Conservation (phyloP, 768 basidiomycete genomes). For the Rhodotorula babjevae region DNA sequence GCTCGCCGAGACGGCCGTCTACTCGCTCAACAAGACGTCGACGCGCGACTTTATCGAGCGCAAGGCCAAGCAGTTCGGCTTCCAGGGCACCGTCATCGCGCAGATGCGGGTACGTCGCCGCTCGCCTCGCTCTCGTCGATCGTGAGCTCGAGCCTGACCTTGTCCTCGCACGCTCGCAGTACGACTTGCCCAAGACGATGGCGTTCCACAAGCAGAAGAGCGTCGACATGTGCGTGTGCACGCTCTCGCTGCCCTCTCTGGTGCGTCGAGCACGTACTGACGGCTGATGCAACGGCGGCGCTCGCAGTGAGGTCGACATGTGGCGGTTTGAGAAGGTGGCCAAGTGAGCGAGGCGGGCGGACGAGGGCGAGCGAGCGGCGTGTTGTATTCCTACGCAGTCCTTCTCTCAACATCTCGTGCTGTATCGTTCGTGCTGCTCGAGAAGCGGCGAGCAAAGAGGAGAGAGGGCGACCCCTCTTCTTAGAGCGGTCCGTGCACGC, state of each 20-base stretch:
- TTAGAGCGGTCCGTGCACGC: too few species aligned
- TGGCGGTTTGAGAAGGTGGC: constrained; percentile 28
- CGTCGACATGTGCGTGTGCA: constrained; percentile 39
- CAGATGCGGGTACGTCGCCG: constrained; percentile 33
- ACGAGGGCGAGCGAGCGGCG: too few species aligned
- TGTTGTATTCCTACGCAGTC: constrained; percentile 6
- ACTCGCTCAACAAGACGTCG: constrained; percentile 41
- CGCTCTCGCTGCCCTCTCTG: neutral
- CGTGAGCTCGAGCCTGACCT: neutral
- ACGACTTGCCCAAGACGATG: constrained; percentile 43
- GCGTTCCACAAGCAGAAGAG: constrained; percentile 43
- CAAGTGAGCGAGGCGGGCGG: neutral
- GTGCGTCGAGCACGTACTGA: too few species aligned
- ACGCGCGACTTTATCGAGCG: constrained; percentile 37
- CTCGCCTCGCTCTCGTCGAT: too few species aligned
- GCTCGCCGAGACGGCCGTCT: constrained; percentile 41
- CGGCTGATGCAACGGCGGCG: neutral
- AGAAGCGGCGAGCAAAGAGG: too few species aligned
- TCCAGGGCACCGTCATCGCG: constrained; percentile 37
- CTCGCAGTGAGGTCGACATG: constrained; percentile 33
- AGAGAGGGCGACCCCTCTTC: too few species aligned
- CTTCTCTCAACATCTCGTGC: too few species aligned
- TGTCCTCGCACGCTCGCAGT: constrained; percentile 8
- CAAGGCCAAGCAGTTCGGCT: constrained; percentile 37
- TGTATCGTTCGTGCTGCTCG: too few species aligned